Evolutionary conservation across 2,329 filamentous ascomycete species (phyloP).

Genomic region (Cadophora malorum): DNA sequence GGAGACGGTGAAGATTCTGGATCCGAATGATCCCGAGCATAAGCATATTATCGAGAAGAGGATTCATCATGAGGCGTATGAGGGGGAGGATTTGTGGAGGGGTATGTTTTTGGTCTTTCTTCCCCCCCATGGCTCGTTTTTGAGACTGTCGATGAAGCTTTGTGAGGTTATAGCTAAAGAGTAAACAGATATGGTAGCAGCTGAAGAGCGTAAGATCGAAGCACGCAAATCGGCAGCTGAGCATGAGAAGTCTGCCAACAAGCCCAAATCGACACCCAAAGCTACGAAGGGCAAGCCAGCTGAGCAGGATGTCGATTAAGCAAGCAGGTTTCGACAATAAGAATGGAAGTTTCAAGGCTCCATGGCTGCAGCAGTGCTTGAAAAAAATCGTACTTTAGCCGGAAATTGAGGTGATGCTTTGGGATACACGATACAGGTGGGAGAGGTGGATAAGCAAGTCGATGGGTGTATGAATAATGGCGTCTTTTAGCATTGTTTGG

Average conservation of each 20-base stretch:
- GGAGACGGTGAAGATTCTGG: constrained; percentile 83
- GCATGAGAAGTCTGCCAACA: constrained; percentile 58
- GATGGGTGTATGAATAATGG: constrained; percentile 20
- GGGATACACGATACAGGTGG: background rate
- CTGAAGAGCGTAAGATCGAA: constrained; percentile 70
- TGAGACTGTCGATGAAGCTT: background rate
- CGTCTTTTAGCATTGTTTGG: background rate
- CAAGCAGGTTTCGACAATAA: background rate
- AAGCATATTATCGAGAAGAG: constrained; percentile 85
- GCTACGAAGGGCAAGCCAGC: constrained; percentile 48
- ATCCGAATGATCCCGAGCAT: constrained; percentile 82
- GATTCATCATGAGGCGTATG: constrained; percentile 85
- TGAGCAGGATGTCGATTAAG: constrained; percentile 17
- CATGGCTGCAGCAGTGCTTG: background rate
- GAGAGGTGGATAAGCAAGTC: constrained; percentile 24
- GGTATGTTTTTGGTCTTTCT: constrained; percentile 56
- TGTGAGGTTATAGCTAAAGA: background rate
- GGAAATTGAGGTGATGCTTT: background rate
- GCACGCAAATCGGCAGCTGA: constrained; percentile 44
- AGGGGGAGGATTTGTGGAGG: constrained; percentile 93
- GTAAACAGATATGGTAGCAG: constrained; percentile 78
- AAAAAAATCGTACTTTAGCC: background rate
- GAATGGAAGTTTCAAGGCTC: no score
- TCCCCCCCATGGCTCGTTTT: background rate
- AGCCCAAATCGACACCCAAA: constrained; percentile 61